phyloP scores from a whole-genome alignment of 139 green algal species.

The Coelastrella sp. region DNA sequence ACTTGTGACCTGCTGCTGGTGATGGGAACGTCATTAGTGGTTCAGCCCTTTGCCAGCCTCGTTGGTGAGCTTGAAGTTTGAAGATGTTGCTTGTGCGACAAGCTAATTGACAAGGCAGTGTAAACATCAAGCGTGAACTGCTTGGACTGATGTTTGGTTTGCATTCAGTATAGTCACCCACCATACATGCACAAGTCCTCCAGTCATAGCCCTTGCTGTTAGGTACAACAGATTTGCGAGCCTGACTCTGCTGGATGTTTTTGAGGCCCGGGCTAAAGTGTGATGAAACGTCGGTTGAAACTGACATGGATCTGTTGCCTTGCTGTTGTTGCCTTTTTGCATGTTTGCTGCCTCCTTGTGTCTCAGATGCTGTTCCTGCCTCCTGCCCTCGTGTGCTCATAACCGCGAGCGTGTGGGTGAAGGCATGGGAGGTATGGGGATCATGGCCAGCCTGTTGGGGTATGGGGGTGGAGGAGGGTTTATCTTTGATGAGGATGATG shows the following conservation, averaged over 20 bases:
- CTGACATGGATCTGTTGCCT: no score
- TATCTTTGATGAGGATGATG: background rate
- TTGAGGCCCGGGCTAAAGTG: no score
- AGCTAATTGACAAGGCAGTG: background rate
- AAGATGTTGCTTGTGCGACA: background rate
- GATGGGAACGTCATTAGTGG: slow-evolving; percentile 83
- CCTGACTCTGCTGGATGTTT: no score
- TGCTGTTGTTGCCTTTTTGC: background rate
- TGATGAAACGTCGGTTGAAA: no score
- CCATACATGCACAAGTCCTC: no score
- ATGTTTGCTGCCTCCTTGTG: no score
- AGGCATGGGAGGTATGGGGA: background rate
- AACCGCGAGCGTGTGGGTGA: slow-evolving; percentile 83
- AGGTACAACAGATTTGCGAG: no score
- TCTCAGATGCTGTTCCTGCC: slow-evolving; percentile 23
- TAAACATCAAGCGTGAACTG: no score
- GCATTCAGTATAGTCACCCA: no score
- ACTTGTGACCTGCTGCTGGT: slow-evolving; percentile 87
- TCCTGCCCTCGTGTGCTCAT: slow-evolving; percentile 73
- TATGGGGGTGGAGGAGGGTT: slow-evolving; percentile 38
- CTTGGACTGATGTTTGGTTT: no score
- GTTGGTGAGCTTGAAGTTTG: slow-evolving; percentile 54
- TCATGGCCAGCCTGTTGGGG: slow-evolving; percentile 20
- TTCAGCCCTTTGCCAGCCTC: slow-evolving; percentile 78
- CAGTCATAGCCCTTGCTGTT: no score